Evolutionary conservation across 2,329 filamentous ascomycete species (phyloP), one percentile per base, ranked within the genome.

Genomic region (Sordariomycetes sp.): DNA sequence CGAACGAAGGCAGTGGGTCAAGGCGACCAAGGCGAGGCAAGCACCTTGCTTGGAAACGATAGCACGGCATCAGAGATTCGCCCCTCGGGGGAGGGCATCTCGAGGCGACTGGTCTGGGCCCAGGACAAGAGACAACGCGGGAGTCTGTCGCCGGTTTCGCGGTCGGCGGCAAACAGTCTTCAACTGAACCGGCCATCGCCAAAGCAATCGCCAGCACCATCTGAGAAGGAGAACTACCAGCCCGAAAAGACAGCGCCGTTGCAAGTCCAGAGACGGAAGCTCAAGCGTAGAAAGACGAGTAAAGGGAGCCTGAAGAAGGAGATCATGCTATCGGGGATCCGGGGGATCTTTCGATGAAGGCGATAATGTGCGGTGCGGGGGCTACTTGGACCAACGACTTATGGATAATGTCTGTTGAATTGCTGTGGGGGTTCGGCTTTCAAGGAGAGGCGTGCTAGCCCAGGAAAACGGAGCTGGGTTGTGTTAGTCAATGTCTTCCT

Each of bases 1-100:
- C 64, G 65, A 52, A 58, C 57, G 51, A 60, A 53, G n/a, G 64
- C 61, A 35, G 35, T 24, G 25, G 54, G 50, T 50, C 8, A 22
- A 22, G 46, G 6, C n/a, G 46, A 24, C 20, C 46, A 50, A 24
- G 46, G 3, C 46, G 46, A 22, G 7, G n/a, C 20, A 50, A 24
- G 20, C 46, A n/a, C 20, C 11, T 20, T 4, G 46, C 37, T n/a
- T 10, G 18, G 16, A 22, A 50, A 20, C 22, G 46, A 50, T 7
- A 8, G 8, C 46, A 22, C 2, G 2, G 3, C 5, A 22, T 24
- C 20, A 3, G 46, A n/a, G 14, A 46, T 14, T n/a, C 16, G 6
- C 18, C 40, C 16, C n/a, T 46, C 40, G 14, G 11, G 3, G 40
- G 40, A 22, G 20, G 20, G 46, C 7, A 22, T 20, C 22, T 4